A percentile compares a stretch with the other conserved stretches of the same genome.
phyloP scores from a whole-genome alignment of 495 filamentous ascomycete genomes.

The Aspergillus affinis region DNA sequence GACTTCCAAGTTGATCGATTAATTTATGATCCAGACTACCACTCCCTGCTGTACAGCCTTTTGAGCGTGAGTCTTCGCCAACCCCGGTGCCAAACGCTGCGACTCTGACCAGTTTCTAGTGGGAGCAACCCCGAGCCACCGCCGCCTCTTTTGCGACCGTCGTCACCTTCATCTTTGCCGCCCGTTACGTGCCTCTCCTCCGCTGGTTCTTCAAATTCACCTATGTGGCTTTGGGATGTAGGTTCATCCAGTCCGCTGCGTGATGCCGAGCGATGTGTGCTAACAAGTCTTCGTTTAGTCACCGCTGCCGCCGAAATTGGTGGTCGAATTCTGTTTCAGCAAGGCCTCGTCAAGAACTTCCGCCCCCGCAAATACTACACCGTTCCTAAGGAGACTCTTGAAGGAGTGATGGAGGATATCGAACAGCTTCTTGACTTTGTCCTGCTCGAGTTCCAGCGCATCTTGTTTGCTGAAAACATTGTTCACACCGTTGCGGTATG shows the following conservation, averaged over 20 bases:
- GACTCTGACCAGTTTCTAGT: conserved; percentile 36
- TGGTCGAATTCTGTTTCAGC: conserved; percentile 72
- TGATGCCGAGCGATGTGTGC: neutral
- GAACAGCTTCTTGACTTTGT: conserved; percentile 97
- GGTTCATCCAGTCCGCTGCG: conserved; percentile 26
- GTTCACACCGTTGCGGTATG: conserved; percentile 77
- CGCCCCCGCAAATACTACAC: conserved; percentile 92
- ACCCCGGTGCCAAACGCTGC: neutral
- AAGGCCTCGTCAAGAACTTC: conserved; percentile 80
- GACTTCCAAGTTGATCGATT: conserved; percentile 14
- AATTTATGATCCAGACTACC: conserved; percentile 62
- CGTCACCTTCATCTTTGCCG: conserved; percentile 79
- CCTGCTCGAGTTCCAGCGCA: conserved; percentile 91
- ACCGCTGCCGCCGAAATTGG: conserved; percentile 75
- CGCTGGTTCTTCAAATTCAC: conserved; percentile 85
- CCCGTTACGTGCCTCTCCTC: conserved; percentile 85
- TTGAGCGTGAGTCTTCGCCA: conserved; percentile 57
- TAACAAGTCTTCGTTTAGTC: conserved; percentile 35
- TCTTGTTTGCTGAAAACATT: conserved; percentile 93
- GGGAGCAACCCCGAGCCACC: conserved; percentile 76
- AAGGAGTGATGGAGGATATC: conserved; percentile 76
- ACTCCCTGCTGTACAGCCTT: conserved; percentile 91
- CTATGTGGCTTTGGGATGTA: conserved; percentile 67
- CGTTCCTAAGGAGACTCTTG: conserved; percentile 78
- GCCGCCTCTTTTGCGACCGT: conserved; percentile 75